Percentiles rank a stretch among this genome's conserved stretches.
These are phyloP conservation scores for Letharia lupina DNA, from an alignment of 495 filamentous ascomycete genomes.

Conservation along the genomic window DNA sequence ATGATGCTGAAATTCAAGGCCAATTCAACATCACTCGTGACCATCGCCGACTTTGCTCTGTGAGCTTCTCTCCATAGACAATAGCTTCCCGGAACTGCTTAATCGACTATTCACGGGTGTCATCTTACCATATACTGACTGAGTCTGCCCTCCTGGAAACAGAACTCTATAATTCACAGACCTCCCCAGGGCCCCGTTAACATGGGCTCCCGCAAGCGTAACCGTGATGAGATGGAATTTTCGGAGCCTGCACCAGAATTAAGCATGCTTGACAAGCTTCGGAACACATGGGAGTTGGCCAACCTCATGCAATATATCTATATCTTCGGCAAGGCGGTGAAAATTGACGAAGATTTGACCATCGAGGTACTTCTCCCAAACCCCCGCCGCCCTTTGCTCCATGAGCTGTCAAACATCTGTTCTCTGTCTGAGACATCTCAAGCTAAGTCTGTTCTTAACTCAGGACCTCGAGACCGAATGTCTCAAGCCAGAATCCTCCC, in stretches of 20 bases:
- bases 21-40: conserved; percentile 10
- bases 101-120: not conserved
- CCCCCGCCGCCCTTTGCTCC: not conserved
- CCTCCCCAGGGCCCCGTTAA: not conserved
- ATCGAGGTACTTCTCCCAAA: conserved; percentile 59
- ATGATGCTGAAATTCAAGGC: conserved; percentile 7
- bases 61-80: conserved; percentile 4
- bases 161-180: not conserved
- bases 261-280: conserved; percentile 55
- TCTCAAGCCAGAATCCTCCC: conserved; percentile 63
- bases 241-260: conserved; percentile 35
- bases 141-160: not conserved
- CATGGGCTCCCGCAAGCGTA: conserved; percentile 58
- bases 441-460: not conserved
- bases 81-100: not conserved
- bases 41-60: not conserved
- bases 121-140: not conserved
- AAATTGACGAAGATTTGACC: conserved; percentile 76
- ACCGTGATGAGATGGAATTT: conserved; percentile 56
- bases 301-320: conserved; percentile 89
- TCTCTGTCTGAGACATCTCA: not conserved
- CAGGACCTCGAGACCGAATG: conserved; percentile 89
- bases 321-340: conserved; percentile 79
- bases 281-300: conserved; percentile 92
- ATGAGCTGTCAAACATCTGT: not conserved